Evolutionary conservation across 345 rosid species (phyloP).

Genomic region (Eucalyptus sp.): DNA sequence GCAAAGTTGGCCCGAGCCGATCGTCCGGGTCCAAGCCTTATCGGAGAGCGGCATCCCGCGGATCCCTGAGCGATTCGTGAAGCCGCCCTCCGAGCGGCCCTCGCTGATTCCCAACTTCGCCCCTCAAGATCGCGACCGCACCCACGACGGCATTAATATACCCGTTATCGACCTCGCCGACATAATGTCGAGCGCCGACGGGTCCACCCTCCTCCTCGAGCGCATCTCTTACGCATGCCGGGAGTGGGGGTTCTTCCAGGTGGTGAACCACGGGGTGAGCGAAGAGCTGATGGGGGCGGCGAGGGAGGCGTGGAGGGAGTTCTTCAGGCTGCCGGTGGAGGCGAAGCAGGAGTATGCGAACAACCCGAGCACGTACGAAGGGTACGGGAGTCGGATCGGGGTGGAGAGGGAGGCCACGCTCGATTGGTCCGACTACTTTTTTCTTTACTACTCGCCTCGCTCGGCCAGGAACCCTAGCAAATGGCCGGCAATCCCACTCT

Average conservation of each 20-base stretch:
- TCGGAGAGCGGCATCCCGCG: conserved; percentile 37
- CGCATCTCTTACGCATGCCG: conserved; percentile 37
- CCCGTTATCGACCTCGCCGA: conserved; percentile 49
- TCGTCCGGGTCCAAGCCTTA: conserved; percentile 71
- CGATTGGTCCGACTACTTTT: conserved; percentile 89
- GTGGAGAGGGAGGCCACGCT: conserved; percentile 59
- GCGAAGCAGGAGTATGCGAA: conserved; percentile 53
- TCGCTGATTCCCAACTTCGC: neutral
- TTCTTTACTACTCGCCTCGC: conserved; percentile 46
- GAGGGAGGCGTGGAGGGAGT: conserved; percentile 48
- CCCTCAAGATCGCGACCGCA: neutral
- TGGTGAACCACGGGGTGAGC: conserved; percentile 73
- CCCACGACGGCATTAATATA: conserved; percentile 10
- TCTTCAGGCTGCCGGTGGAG: conserved; percentile 56
- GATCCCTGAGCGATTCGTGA: conserved; percentile 55
- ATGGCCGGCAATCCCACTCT: conserved; percentile 59
- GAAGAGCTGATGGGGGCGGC: conserved; percentile 27
- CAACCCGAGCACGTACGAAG: conserved; percentile 69
- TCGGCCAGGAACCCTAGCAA: conserved; percentile 29
- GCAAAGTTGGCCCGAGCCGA: conserved; percentile 72
- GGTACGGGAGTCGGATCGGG: conserved; percentile 83
- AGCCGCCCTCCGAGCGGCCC: conserved; percentile 45
- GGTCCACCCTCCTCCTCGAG: conserved; percentile 1
- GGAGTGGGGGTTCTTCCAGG: conserved; percentile 85
- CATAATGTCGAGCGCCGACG: neutral